Evolutionary conservation across 2,329 filamentous ascomycete species (phyloP).

Genomic region (Fusarium tuaranense): DNA sequence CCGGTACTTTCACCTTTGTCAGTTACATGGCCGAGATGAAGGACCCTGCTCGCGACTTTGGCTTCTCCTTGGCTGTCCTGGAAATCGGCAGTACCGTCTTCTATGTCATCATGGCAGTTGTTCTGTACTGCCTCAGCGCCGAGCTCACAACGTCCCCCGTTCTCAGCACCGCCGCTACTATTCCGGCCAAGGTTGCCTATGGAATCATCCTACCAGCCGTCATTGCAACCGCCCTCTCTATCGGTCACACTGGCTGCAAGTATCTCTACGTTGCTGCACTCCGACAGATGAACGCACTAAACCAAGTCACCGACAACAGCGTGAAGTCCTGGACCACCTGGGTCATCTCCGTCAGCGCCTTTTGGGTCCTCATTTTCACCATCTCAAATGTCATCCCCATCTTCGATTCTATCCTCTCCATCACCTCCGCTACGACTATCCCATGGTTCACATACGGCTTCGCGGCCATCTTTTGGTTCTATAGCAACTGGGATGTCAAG

Average conservation of each 20-base stretch:
- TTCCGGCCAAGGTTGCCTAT: constrained; percentile 44
- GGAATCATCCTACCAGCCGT: constrained; percentile 42
- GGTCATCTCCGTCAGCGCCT: constrained; percentile 34
- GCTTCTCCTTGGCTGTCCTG: constrained; percentile 35
- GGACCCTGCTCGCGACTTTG: constrained; percentile 36
- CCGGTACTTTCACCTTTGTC: constrained; percentile 44
- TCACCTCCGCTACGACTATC: constrained; percentile 41
- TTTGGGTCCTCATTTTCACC: constrained; percentile 44
- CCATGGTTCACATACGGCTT: constrained; percentile 45
- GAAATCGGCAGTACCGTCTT: constrained; percentile 41
- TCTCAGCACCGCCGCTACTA: constrained; percentile 34
- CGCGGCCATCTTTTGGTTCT: constrained; percentile 41
- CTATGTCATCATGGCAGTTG: constrained; percentile 40
- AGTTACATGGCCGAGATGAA: constrained; percentile 45
- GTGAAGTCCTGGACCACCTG: constrained; percentile 44
- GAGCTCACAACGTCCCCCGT: constrained; percentile 40
- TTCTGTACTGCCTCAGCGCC: constrained; percentile 40
- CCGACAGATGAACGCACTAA: constrained; percentile 29
- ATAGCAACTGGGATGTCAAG: constrained; percentile 34
- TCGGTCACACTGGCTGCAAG: constrained; percentile 44
- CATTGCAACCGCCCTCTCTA: constrained; percentile 38
- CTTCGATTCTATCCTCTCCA: constrained; percentile 45
- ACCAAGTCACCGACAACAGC: constrained; percentile 37
- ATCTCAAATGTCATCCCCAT: constrained; percentile 46
- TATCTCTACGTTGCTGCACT: constrained; percentile 38